These are phyloP conservation scores for Leishmania mexicana DNA, from an alignment of 208 protist genomes.

Conservation along the genomic window DNA sequence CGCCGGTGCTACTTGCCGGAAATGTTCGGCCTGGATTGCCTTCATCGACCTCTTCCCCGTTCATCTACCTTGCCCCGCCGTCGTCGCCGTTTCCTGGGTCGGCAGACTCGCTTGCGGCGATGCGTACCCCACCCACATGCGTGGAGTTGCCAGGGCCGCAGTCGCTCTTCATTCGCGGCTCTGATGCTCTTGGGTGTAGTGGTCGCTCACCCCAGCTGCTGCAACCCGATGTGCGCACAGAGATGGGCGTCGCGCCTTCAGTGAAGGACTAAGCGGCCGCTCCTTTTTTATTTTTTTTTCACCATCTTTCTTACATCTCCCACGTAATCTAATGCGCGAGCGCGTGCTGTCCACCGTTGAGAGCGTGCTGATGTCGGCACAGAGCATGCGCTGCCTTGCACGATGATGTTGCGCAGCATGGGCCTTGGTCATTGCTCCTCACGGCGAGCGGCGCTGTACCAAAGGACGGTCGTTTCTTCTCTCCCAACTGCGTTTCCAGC, in stretches of 20 bases:
- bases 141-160: conserved; percentile 29
- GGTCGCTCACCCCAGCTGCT: conserved; percentile 13
- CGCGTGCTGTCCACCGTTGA: background rate
- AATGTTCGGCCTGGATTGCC: too few relatives aligned
- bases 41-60: background rate
- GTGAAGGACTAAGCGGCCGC: background rate
- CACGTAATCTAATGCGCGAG: background rate
- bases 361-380: background rate
- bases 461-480: background rate
- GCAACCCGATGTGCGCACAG: background rate
- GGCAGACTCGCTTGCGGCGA: background rate
- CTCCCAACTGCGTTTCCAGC: background rate
- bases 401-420: conserved; percentile 2
- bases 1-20: background rate
- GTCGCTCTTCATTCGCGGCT: conserved; percentile 27
- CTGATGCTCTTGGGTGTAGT: conserved; percentile 19
- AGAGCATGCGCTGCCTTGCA: conserved; percentile 4
- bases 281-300: background rate
- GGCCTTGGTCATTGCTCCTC: background rate
- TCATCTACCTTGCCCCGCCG: background rate
- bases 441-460: background rate
- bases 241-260: background rate
- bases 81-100: background rate
- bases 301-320: background rate
- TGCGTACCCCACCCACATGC: conserved; percentile 22